Evolutionary conservation across 495 filamentous ascomycete species (phyloP).

Genomic region (Bacidia gigantensis): DNA sequence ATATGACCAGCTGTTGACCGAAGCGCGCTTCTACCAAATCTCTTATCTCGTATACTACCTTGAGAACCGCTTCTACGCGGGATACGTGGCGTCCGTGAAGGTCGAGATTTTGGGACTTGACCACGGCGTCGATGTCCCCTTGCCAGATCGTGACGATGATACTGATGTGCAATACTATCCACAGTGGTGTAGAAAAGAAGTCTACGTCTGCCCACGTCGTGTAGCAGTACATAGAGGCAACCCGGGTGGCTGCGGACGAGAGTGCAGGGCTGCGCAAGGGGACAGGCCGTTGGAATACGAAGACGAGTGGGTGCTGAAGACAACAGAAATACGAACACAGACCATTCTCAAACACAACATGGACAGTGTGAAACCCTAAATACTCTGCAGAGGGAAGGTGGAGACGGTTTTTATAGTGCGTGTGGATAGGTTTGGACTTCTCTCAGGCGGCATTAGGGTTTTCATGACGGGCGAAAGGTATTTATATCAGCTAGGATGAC

Average conservation of each 20-base stretch:
- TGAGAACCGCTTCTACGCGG: no score
- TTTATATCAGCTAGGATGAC: no score
- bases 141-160: neutral
- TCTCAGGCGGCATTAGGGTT: no score
- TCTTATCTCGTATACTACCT: conserved; percentile 21
- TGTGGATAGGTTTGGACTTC: no score
- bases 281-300: conserved; percentile 11
- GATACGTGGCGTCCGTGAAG: no score
- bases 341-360: neutral
- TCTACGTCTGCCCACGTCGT: conserved; percentile 23
- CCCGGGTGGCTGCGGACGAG: conserved; percentile 14
- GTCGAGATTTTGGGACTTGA: no score
- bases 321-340: conserved; percentile 11
- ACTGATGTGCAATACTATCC: conserved; percentile 12
- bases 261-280: conserved; percentile 10
- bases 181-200: conserved; percentile 7
- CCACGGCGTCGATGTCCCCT: neutral
- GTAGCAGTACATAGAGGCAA: conserved; percentile 18
- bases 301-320: conserved; percentile 10
- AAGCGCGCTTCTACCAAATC: conserved; percentile 27
- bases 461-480: no score
- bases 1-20: conserved; percentile 21
- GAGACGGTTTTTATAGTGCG: no score
- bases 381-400: no score
- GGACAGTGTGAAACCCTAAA: no score